Evolutionary conservation across 257 asterid species (phyloP), one percentile per base, ranked within the genome.

Genomic region (Solanum clarkiae): DNA sequence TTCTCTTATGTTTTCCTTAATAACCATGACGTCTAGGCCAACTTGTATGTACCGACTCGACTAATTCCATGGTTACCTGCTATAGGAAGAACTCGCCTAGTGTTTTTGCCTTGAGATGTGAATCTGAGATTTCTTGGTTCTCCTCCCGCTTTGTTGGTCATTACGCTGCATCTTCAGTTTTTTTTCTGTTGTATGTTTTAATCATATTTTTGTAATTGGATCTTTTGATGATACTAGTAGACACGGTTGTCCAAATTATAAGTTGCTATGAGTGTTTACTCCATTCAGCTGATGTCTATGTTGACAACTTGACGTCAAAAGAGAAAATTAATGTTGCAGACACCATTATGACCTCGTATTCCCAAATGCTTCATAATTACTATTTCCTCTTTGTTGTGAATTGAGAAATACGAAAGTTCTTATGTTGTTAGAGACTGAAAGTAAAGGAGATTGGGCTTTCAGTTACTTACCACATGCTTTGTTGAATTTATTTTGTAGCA

Each of bases 401-500:
- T 57, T 77, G 0, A 4, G 26, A 77, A 74, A 42, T 82, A 51
- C 7, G 12, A 0, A 44, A 66, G 60, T 45, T 14, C 62, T 62
- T 82, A 0, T 36, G 56, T 42, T 81, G 8, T 55, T 44, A 0
- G 5, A 8, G 29, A 62, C 32, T 49, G 15, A 13, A 22, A 51
- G 32, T 22, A 15, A 17, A 62, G 54, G 16, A 22, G 13, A 6
- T 22, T 82, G 56, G 62, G 2, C 74, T 44, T 82, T 62, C 62
- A 44, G 59, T 60, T 82, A 6, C 77, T 62, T 60, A 82, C 75
- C 10, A 5, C 24, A 8, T 29, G 70, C 17, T 77, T 79, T 53
- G 66, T 63, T 4, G 62, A 85, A 62, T 79, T 47, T 86, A 26
- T 77, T 16, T 0, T 77, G 63, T 86, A 92, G 94, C 94, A 20